Conservation (phyloP, 2,329 filamentous ascomycete species). For the Neodidymelliopsis sp. region DNA sequence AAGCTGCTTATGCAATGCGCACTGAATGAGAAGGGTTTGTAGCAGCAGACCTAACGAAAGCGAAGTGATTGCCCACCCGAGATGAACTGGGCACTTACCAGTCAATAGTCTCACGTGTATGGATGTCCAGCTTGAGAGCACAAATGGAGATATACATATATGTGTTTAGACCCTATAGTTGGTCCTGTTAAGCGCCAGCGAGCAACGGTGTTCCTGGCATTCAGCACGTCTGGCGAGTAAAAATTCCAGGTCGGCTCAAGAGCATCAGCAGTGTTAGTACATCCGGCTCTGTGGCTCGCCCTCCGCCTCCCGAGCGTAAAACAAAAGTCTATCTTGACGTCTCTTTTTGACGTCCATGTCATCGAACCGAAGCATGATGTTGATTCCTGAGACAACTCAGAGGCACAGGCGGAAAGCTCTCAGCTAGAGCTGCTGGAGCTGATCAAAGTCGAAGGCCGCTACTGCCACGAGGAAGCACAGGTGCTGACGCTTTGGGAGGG, state of each 20-base stretch:
- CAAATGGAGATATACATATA: constrained; percentile 21
- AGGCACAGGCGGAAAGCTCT: neutral
- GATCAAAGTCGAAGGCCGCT: constrained; percentile 1
- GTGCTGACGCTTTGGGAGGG: constrained; percentile 12
- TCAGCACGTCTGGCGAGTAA: constrained; percentile 7
- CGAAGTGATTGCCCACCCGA: constrained; percentile 3
- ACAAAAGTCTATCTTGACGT: constrained; percentile 12
- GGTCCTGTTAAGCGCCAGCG: constrained; percentile 23
- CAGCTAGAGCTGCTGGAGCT: no score
- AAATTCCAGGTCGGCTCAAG: constrained; percentile 11
- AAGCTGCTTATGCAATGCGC: neutral
- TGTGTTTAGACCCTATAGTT: constrained; percentile 24
- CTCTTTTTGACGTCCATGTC: neutral
- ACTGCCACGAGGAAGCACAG: constrained; percentile 7
- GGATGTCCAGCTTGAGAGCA: constrained; percentile 7
- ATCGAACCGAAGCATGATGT: neutral
- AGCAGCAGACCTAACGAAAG: neutral
- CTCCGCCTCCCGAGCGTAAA: constrained; percentile 12
- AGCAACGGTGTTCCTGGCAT: constrained; percentile 27
- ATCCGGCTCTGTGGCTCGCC: constrained; percentile 17
- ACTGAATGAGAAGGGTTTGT: neutral
- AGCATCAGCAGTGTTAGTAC: constrained; percentile 10
- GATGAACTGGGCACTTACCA: constrained; percentile 3
- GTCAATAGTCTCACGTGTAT: constrained; percentile 10
- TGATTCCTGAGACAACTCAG: neutral